Evolutionary conservation across 2,329 filamentous ascomycete genomes (phyloP).

Genomic region (Alternaria brassicae): DNA sequence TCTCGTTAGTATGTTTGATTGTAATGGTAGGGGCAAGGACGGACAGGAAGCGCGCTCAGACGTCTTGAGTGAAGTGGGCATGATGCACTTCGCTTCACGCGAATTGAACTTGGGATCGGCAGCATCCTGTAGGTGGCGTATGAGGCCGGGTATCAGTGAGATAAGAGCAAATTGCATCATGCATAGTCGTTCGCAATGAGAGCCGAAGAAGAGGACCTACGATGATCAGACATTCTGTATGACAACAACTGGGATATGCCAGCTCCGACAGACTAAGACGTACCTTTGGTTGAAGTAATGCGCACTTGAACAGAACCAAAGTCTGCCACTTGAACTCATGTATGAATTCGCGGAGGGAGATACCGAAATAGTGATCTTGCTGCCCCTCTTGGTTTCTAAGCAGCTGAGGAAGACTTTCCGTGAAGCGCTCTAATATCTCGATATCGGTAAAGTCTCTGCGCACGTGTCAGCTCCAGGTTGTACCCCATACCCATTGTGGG

Average conservation of each 20-base stretch:
- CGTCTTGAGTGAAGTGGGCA: slow-evolving; percentile 84
- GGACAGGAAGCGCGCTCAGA: slow-evolving; percentile 84
- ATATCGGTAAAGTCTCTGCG: slow-evolving; percentile 82
- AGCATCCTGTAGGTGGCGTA: slow-evolving; percentile 91
- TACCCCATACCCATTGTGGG: neutral
- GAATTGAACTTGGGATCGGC: slow-evolving; percentile 90
- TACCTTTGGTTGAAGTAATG: slow-evolving; percentile 93
- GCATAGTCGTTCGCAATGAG: slow-evolving; percentile 93
- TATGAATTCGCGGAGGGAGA: slow-evolving; percentile 86
- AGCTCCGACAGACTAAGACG: neutral
- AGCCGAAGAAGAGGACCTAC: slow-evolving; percentile 97
- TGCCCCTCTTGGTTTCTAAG: slow-evolving; percentile 71
- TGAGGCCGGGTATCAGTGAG: slow-evolving; percentile 90
- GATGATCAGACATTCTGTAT: slow-evolving; percentile 18
- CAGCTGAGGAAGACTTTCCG: slow-evolving; percentile 77
- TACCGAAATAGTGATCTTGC: slow-evolving; percentile 84
- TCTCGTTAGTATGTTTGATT: slow-evolving; percentile 29
- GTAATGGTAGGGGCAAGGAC: slow-evolving; percentile 13
- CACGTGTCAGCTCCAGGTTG: slow-evolving; percentile 17
- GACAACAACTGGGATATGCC: no score
- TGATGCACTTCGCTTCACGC: slow-evolving; percentile 76
- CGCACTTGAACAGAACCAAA: slow-evolving; percentile 90
- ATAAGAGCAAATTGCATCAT: slow-evolving; percentile 98
- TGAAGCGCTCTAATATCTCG: slow-evolving; percentile 88
- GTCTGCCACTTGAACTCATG: slow-evolving; percentile 96